Evolutionary conservation across 2,329 filamentous ascomycete species (phyloP).

Genomic region (Madurella mycetomatis): DNA sequence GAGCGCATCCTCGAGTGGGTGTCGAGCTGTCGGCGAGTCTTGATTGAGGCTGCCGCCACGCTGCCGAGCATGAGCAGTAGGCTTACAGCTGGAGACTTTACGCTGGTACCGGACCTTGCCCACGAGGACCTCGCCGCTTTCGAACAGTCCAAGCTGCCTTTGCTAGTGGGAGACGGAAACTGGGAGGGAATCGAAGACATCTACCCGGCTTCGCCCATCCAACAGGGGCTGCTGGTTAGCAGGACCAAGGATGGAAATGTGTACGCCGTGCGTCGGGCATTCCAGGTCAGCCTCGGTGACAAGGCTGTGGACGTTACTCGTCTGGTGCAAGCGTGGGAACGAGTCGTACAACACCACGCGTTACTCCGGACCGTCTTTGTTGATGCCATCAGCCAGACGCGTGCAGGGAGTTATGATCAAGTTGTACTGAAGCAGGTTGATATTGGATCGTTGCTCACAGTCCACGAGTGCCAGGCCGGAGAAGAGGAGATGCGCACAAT

Average conservation of each 20-base stretch:
- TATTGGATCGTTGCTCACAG: constrained; percentile 7
- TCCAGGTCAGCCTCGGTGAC: constrained; percentile 9
- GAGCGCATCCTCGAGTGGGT: constrained; percentile 41
- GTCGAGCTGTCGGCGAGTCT: constrained; percentile 25
- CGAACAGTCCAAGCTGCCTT: constrained; percentile 39
- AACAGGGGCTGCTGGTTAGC: constrained; percentile 24
- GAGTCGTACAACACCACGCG: constrained; percentile 26
- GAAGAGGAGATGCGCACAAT: constrained; percentile 25
- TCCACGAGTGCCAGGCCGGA: constrained; percentile 7
- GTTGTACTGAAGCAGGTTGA: constrained; percentile 25
- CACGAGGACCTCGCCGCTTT: constrained; percentile 41
- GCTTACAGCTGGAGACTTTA: constrained; percentile 14
- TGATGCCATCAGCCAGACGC: constrained; percentile 18
- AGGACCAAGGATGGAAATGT: constrained; percentile 20
- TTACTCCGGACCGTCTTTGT: constrained; percentile 30
- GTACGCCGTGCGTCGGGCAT: constrained; percentile 22
- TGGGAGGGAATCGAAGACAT: constrained; percentile 24
- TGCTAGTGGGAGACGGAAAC: constrained; percentile 29
- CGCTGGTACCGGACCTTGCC: constrained; percentile 33
- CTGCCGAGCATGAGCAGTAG: constrained; percentile 8
- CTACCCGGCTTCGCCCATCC: constrained; percentile 25
- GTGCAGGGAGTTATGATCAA: constrained; percentile 25
- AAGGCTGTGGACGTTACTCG: constrained; percentile 11
- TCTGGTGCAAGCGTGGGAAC: constrained; percentile 24
- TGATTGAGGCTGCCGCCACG: constrained; percentile 13